phyloP scores from a whole-genome alignment of 2,329 filamentous ascomycete genomes.

The Cercospora sesami region DNA sequence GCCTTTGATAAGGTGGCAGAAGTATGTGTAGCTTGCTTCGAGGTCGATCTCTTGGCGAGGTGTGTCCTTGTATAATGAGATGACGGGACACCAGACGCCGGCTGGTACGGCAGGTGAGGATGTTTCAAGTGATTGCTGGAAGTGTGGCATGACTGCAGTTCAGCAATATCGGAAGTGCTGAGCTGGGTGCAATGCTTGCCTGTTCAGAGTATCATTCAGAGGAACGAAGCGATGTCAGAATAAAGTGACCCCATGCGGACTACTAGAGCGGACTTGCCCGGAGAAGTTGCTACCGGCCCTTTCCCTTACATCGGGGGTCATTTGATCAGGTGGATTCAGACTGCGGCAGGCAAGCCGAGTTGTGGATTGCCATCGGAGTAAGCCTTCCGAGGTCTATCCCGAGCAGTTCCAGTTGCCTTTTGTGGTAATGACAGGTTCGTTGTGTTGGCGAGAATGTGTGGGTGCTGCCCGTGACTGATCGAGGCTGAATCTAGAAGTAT shows the following conservation, averaged over 20 bases:
- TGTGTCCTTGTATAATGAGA: conserved; percentile 49
- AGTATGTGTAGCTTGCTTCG: conserved; percentile 49
- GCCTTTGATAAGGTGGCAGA: conserved; percentile 44
- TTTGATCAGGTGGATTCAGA: background rate
- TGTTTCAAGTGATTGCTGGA: background rate
- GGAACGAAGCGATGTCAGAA: background rate
- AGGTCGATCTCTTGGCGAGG: conserved; percentile 47
- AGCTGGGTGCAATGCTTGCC: background rate
- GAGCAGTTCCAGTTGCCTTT: background rate
- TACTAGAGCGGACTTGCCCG: background rate
- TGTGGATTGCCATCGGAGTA: background rate
- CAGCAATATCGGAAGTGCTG: background rate
- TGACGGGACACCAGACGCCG: conserved; percentile 52
- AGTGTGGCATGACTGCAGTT: background rate
- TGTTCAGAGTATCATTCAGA: background rate
- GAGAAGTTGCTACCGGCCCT: background rate
- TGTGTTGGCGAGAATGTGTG: too few relatives aligned
- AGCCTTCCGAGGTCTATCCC: background rate
- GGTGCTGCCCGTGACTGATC: too few relatives aligned
- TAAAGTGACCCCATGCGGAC: background rate
- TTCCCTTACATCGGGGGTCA: background rate
- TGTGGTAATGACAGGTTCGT: too few relatives aligned
- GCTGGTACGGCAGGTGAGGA: conserved; percentile 37
- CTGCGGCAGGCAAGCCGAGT: background rate
- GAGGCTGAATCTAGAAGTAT: too few relatives aligned